A percentile compares a stretch with the other conserved stretches of the same genome.
These are phyloP conservation scores for Phytopythium mirpurense DNA, from an alignment of 352 stramenopile species.

Conservation along the genomic window DNA sequence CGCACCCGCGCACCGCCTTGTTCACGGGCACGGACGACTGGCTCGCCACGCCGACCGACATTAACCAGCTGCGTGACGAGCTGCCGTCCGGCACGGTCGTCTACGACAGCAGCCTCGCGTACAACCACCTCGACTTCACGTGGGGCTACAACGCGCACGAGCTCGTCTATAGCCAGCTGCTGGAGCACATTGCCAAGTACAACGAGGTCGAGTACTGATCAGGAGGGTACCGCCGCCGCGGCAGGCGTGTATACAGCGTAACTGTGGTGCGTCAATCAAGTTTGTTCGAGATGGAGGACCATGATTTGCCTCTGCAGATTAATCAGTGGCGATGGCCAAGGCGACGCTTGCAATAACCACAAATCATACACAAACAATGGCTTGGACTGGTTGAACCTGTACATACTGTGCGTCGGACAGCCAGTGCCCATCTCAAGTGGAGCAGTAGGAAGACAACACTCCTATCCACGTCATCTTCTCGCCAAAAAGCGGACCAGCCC, in stretches of 20 bases:
- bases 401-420: not conserved
- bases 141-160: slow-evolving; percentile 57
- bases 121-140: slow-evolving; percentile 70
- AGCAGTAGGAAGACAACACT: too few relatives aligned
- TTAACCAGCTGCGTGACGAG: slow-evolving; percentile 34
- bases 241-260: not conserved
- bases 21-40: slow-evolving; percentile 45
- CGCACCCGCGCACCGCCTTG: slow-evolving; percentile 47
- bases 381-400: too few relatives aligned
- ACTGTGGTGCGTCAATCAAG: too few relatives aligned
- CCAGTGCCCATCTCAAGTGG: too few relatives aligned
- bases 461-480: not conserved
- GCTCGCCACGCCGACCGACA: slow-evolving; percentile 39
- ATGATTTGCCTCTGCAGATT: too few relatives aligned
- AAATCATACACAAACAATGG: too few relatives aligned
- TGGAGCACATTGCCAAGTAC: slow-evolving; percentile 47
- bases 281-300: too few relatives aligned
- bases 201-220: slow-evolving; percentile 44
- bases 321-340: too few relatives aligned
- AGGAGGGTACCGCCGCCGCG: not conserved
- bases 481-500: not conserved
- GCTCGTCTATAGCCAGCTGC: slow-evolving; percentile 48
- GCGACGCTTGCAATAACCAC: too few relatives aligned
- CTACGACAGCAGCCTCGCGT: slow-evolving; percentile 35
- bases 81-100: slow-evolving; percentile 47